Conservation (phyloP, 768 basidiomycete genomes). For the Tulasnella sp. region DNA sequence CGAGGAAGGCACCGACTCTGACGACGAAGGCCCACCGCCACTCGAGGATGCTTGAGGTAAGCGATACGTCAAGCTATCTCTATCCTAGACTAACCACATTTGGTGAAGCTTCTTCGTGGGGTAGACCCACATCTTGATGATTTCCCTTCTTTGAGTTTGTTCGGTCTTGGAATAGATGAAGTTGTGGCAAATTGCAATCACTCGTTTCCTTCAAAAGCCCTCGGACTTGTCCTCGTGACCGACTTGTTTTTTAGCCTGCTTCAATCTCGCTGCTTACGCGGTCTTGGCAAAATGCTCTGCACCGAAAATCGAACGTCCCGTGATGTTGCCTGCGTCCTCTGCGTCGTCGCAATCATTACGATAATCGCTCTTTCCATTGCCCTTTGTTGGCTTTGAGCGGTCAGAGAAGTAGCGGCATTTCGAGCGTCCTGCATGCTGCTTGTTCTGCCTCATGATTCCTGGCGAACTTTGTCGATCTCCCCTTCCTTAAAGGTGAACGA, state of each 20-base stretch:
- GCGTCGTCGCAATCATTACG: background rate
- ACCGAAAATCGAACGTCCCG: background rate
- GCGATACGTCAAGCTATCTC: background rate
- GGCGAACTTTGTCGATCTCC: background rate
- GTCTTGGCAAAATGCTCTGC: background rate
- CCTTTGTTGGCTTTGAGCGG: background rate
- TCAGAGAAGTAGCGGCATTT: background rate
- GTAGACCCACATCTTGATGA: background rate
- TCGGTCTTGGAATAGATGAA: slow-evolving; percentile 17
- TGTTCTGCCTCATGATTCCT: background rate
- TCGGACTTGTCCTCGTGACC: background rate
- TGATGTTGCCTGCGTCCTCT: background rate
- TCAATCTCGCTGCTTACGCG: background rate
- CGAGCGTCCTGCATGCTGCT: background rate
- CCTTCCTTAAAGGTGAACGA: background rate
- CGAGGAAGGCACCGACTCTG: slow-evolving; percentile 45
- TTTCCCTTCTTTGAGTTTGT: background rate
- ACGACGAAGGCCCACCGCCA: slow-evolving; percentile 73
- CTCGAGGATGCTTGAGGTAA: slow-evolving; percentile 59
- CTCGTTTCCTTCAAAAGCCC: background rate
- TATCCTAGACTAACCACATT: background rate
- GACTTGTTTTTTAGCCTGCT: background rate
- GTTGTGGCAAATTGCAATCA: background rate
- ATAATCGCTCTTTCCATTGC: background rate
- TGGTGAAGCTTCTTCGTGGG: background rate